Evolutionary conservation across 169 alveolate genomes (phyloP).

Genomic region (Cryptosporidium canis): DNA sequence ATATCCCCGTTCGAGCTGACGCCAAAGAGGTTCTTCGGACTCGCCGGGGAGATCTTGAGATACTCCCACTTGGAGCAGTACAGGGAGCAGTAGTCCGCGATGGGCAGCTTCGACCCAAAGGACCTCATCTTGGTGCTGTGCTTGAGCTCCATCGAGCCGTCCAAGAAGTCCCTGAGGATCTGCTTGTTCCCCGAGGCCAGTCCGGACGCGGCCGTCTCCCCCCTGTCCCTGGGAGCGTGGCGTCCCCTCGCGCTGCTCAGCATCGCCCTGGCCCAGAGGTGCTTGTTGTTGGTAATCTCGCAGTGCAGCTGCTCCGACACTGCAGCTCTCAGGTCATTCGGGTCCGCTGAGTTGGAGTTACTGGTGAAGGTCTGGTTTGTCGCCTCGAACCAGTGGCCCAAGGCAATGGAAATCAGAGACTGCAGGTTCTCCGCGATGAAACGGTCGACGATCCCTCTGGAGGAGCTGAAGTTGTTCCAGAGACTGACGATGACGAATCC

Average conservation of each 20-base stretch:
- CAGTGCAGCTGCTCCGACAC: constrained; percentile 30
- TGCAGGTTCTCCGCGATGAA: constrained; percentile 77
- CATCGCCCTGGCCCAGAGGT: constrained; percentile 2
- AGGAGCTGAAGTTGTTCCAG: constrained; percentile 74
- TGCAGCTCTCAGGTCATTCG: constrained; percentile 36
- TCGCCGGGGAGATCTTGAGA: constrained; percentile 7
- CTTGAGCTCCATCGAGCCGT: constrained; percentile 13
- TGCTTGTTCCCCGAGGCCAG: not conserved
- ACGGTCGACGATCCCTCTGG: constrained; percentile 74
- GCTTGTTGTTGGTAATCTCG: constrained; percentile 2
- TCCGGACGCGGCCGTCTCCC: not conserved
- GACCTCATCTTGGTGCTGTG: constrained; percentile 33
- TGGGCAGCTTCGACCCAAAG: not conserved
- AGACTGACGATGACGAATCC: constrained; percentile 73
- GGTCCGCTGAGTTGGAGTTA: constrained; percentile 14
- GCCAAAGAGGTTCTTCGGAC: constrained; percentile 3
- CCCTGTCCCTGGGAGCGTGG: not conserved
- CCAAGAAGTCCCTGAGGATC: not conserved
- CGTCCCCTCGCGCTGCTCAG: not conserved
- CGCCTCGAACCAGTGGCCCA: constrained; percentile 78
- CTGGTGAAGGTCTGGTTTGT: constrained; percentile 51
- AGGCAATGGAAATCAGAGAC: constrained; percentile 75
- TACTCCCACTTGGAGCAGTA: constrained; percentile 48
- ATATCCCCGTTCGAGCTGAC: constrained; percentile 5
- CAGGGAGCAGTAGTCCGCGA: not conserved